phyloP scores from a whole-genome alignment of 495 filamentous ascomycete genomes.

The Penicillium canescens region DNA sequence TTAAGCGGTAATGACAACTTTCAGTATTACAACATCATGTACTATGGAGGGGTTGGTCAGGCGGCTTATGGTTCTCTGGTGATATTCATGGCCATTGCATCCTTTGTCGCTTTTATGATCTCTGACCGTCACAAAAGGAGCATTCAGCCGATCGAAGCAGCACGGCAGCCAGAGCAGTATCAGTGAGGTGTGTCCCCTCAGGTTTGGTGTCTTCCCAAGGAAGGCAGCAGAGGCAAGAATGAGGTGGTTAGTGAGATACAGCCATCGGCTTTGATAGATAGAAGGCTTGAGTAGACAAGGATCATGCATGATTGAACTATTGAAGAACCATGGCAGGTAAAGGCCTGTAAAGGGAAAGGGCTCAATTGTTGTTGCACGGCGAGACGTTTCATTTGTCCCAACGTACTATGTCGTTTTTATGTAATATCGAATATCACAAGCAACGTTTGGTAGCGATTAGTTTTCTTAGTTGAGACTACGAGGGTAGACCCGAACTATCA shows the following conservation, averaged over 20 bases:
- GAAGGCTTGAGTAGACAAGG: neutral
- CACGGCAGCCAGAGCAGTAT: neutral
- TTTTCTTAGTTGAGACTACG: too few relatives aligned
- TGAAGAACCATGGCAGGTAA: neutral
- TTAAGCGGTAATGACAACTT: too few relatives aligned
- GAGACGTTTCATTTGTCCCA: neutral
- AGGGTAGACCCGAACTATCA: too few relatives aligned
- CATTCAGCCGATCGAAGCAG: neutral
- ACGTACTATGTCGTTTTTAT: neutral
- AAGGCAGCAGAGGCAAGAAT: neutral
- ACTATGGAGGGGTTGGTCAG: neutral
- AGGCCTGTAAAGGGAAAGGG: neutral
- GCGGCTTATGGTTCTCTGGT: neutral
- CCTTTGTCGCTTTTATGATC: neutral
- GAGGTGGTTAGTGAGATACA: neutral
- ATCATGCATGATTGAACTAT: neutral
- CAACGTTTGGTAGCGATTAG: too few relatives aligned
- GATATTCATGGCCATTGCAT: neutral
- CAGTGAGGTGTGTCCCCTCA: neutral
- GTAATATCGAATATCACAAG: too few relatives aligned
- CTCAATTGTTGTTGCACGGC: neutral
- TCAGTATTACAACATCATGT: too few relatives aligned
- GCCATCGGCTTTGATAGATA: neutral
- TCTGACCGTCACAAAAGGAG: neutral
- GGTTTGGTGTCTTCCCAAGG: neutral